phyloP scores from a whole-genome alignment of 305 asterid species.

The Ajuga reptans region DNA sequence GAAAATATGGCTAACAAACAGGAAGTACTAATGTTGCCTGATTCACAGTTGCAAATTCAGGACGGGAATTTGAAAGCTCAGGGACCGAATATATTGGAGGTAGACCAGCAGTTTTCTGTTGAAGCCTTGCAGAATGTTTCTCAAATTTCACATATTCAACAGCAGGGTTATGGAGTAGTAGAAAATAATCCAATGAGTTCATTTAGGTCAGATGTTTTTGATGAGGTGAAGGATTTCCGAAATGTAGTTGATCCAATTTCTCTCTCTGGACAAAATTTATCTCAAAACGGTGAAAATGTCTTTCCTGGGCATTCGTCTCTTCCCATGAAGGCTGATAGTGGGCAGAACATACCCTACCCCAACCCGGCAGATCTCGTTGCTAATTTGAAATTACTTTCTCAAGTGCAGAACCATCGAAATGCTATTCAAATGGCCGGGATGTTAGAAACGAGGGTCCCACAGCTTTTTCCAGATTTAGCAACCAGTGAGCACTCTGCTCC shows the following conservation, averaged over 20 bases:
- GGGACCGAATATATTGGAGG: conserved; percentile 30
- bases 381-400: conserved; percentile 30
- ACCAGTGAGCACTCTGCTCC: conserved; percentile 37
- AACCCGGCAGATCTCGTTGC: conserved; percentile 25
- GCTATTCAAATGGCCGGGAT: conserved; percentile 34
- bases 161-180: conserved; percentile 24
- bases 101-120: conserved; percentile 23
- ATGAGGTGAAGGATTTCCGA: conserved; percentile 33
- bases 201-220: conserved; percentile 30
- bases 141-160: conserved; percentile 32
- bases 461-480: conserved; percentile 29
- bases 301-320: conserved; percentile 32
- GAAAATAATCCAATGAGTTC: conserved; percentile 30
- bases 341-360: conserved; percentile 21
- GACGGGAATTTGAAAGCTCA: conserved; percentile 27
- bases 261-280: conserved; percentile 40
- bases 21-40: conserved; percentile 26
- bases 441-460: conserved; percentile 31
- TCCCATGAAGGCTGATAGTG: conserved; percentile 28
- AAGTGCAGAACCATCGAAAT: conserved; percentile 33
- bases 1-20: conserved; percentile 27
- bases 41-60: conserved; percentile 29
- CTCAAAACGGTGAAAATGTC: conserved; percentile 35
- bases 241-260: conserved; percentile 25
- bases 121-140: conserved; percentile 28